phyloP scores from a whole-genome alignment of 2,329 filamentous ascomycete genomes.

The Trichoderma atroviride region DNA sequence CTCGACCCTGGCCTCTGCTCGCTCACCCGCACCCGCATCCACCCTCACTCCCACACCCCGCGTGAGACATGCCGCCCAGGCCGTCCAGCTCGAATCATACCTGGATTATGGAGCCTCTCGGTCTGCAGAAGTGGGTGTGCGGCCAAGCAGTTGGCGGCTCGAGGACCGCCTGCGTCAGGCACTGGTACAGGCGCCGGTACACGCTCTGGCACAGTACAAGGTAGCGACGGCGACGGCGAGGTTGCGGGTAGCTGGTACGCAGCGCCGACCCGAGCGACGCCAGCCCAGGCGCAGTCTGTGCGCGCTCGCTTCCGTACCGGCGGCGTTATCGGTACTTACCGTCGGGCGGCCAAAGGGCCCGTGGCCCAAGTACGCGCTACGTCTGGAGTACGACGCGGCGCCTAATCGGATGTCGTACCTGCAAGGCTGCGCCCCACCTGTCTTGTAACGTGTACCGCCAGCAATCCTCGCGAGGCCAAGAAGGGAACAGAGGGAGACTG shows the following conservation, averaged over 20 bases:
- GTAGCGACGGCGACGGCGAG: too few species aligned
- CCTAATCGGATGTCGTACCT: conserved; percentile 27
- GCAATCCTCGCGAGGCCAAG: not conserved
- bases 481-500: conserved; percentile 3
- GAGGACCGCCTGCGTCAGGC: not conserved
- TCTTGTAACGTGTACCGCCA: conserved; percentile 1
- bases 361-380: not conserved
- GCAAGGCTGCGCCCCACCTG: conserved; percentile 27
- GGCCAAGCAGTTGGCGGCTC: not conserved
- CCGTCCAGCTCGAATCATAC: conserved; percentile 24
- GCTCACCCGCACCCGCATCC: conserved; percentile 21
- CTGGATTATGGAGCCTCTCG: conserved; percentile 25
- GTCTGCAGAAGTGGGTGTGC: conserved; percentile 22
- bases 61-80: conserved; percentile 24
- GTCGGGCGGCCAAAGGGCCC: not conserved
- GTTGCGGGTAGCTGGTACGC: not conserved
- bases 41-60: conserved; percentile 24
- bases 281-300: conserved; percentile 4
- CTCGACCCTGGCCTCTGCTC: not conserved
- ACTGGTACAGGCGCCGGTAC: not conserved
- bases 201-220: too few species aligned
- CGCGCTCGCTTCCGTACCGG: not conserved
- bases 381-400: conserved; percentile 21
- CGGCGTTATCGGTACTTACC: not conserved
- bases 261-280: not conserved